These are phyloP conservation scores for Trichoderma orchidacearum DNA, from an alignment of 495 filamentous ascomycete species.

Conservation along the genomic window DNA sequence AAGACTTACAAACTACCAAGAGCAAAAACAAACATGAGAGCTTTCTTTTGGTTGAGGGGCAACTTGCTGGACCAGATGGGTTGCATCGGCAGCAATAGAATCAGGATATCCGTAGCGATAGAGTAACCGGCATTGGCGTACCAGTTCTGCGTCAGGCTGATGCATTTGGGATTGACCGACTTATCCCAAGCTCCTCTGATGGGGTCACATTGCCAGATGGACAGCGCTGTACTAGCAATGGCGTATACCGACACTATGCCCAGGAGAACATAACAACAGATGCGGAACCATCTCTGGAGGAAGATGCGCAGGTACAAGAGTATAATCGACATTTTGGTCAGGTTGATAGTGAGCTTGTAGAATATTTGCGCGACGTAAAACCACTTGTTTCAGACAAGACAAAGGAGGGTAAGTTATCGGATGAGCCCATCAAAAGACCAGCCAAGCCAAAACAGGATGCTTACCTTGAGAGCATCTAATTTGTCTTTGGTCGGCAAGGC, in stretches of 20 bases:
- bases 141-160: slow-evolving; percentile 5
- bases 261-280: not conserved
- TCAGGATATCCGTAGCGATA: slow-evolving; percentile 29
- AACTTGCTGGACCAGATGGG: slow-evolving; percentile 19
- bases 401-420: too few relatives aligned
- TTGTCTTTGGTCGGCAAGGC: slow-evolving; percentile 13
- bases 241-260: not conserved
- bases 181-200: not conserved
- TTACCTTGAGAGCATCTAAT: slow-evolving; percentile 17
- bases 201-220: not conserved
- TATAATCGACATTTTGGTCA: not conserved
- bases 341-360: slow-evolving; percentile 1
- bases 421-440: too few relatives aligned
- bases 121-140: slow-evolving; percentile 19
- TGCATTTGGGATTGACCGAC: not conserved
- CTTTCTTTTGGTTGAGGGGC: slow-evolving; percentile 17
- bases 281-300: not conserved
- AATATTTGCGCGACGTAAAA: slow-evolving; percentile 2
- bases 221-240: not conserved
- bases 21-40: slow-evolving; percentile 20
- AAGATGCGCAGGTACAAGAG: slow-evolving; percentile 4
- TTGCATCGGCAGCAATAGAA: slow-evolving; percentile 19
- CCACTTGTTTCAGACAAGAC: not conserved
- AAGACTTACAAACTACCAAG: slow-evolving; percentile 16
- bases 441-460: not conserved